Evolutionary conservation across 1,139 yeast genomes (phyloP).

Genomic region (Saccharomyces uvarum): DNA sequence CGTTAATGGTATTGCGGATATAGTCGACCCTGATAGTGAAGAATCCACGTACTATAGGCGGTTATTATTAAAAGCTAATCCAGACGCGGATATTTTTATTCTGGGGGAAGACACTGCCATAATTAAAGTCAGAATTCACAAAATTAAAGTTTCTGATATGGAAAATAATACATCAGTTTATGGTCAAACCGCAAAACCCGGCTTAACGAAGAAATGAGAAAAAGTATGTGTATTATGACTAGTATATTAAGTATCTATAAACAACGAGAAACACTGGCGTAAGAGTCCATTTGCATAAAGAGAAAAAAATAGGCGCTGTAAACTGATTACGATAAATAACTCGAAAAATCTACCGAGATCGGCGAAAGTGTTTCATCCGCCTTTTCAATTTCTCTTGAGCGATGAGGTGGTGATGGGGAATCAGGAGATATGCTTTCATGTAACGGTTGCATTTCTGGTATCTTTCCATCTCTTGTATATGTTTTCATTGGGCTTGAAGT

Average conservation of each 20-base stretch:
- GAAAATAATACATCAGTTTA: constrained; percentile 51
- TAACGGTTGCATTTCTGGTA: constrained; percentile 3
- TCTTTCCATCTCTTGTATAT: background rate
- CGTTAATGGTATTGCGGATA: constrained; percentile 58
- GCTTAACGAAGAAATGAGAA: background rate
- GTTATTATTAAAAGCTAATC: constrained; percentile 50
- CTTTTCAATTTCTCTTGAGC: constrained; percentile 14
- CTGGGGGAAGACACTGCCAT: constrained; percentile 55
- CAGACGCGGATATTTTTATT: constrained; percentile 63
- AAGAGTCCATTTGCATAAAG: background rate
- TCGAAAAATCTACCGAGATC: constrained; percentile 26
- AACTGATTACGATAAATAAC: constrained; percentile 16
- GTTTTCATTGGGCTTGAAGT: constrained; percentile 31
- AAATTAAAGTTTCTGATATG: constrained; percentile 74
- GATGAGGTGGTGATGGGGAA: constrained; percentile 2
- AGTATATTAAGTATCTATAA: constrained; percentile 40
- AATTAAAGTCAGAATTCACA: constrained; percentile 51
- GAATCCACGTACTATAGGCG: constrained; percentile 49
- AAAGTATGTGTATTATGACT: background rate
- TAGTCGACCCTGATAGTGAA: constrained; percentile 37
- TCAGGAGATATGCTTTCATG: background rate
- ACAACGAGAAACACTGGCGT: constrained; percentile 25
- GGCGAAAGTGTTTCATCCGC: constrained; percentile 24
- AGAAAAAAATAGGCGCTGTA: background rate
- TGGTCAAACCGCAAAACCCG: background rate